Base-by-base conservation (phyloP, 208 protist genomes). In the Trypanosoma theileri region DNA sequence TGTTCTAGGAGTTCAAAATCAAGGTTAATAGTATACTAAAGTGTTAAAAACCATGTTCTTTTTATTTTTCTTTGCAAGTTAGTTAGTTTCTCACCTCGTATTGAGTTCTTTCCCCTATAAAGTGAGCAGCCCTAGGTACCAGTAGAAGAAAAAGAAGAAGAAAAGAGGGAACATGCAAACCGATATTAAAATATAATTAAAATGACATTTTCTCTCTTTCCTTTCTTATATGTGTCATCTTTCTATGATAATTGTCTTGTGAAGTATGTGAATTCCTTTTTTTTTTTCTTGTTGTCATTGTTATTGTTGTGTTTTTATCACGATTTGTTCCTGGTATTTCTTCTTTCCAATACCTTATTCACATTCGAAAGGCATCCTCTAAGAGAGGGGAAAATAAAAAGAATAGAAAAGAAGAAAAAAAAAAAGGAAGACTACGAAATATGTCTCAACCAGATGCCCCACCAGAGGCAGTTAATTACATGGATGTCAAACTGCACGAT, bases 401-500 rank as follows among this genome's bases (percentile, higher is more conserved):
- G 12, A 16, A 44, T 40, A 10, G 59, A 21, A 53, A 60, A 60
- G 19, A 60, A 63, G 4, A 17, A 48, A 14, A 12, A 11, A 6
- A 13, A 19, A 3, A 24, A 26, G 17, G 21, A 52, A 19, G n/a
- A 31, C 16, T 12, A 45, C 28, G 19, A 42, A 50, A 42, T 24
- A 67, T 66, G 62, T 31, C 50, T 19, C 17, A 50, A 6, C 41
- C 31, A 3, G 48, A 59, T 6, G 11, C 52, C 13, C 35, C n/a
- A 12, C 26, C 0, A 24, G 31, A 6, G 12, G 24, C 58, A 50
- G 82, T 90, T 13, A 95, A 92, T 71, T 86, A 91, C 69, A 31
- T 95, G 35, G 86, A 95, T 57, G 68, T 95, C 21, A 92, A 91
- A 66, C 65, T 95, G 9, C 72, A 86, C 14, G 64, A 69, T 16